Conservation (phyloP, 2,329 filamentous ascomycete genomes). For the Monosporascus sp. region DNA sequence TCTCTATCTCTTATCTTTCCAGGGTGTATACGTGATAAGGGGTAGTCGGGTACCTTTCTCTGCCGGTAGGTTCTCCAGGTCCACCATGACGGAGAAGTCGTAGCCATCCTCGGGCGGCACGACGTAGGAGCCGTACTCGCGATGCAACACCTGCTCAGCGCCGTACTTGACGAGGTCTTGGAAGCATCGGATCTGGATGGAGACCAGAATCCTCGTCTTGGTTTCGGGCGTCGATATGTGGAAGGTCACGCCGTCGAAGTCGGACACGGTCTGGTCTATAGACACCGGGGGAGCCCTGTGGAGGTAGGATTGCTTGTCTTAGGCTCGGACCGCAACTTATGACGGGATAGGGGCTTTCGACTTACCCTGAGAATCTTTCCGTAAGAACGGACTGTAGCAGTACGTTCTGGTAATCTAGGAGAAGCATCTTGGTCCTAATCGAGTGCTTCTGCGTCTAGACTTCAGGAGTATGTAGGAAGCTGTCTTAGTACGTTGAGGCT, state of each 20-base stretch:
- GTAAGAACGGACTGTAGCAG: conserved; percentile 94
- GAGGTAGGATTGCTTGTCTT: conserved; percentile 31
- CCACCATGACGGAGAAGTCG: conserved; percentile 90
- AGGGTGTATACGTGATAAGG: neutral
- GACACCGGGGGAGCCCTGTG: conserved; percentile 73
- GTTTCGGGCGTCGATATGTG: conserved; percentile 94
- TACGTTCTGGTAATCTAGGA: conserved; percentile 98
- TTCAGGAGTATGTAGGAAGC: conserved; percentile 7
- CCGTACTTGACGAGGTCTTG: conserved; percentile 89
- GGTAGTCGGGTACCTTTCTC: conserved; percentile 56
- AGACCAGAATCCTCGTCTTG: conserved; percentile 92
- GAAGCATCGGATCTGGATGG: conserved; percentile 92
- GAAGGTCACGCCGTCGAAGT: conserved; percentile 98
- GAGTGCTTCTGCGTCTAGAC: conserved; percentile 8
- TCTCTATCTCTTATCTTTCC: conserved; percentile 2
- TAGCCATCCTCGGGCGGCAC: conserved; percentile 83
- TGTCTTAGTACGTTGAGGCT: neutral
- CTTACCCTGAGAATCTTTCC: conserved; percentile 86
- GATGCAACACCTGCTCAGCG: conserved; percentile 82
- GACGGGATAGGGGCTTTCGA: neutral
- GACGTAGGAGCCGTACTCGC: conserved; percentile 93
- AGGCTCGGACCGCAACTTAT: conserved; percentile 3
- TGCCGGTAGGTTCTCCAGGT: conserved; percentile 79
- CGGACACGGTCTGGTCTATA: conserved; percentile 97
- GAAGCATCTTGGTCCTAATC: conserved; percentile 60